Evolutionary conservation across 1,284 basidiomycete species (phyloP).

Genomic region (Cryptococcus maquisensis): DNA sequence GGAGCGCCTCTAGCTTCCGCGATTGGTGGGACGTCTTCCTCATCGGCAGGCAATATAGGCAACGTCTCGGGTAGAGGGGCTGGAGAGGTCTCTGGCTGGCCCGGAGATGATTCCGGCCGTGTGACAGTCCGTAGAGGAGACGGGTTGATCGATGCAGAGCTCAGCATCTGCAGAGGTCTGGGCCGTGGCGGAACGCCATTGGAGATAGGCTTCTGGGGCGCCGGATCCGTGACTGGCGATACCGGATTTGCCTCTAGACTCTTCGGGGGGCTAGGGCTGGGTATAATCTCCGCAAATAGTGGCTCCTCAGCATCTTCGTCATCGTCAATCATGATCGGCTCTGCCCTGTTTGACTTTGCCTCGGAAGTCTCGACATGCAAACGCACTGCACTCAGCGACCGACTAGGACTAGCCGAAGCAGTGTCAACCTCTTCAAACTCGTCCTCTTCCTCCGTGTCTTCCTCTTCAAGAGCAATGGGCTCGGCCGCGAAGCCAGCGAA

Average conservation of each 20-base stretch:
- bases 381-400: no score
- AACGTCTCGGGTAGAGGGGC: background rate
- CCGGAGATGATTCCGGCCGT: conserved; percentile 13
- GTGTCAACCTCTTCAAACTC: conserved; percentile 14
- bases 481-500: background rate
- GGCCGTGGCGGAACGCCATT: background rate
- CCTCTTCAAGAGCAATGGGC: background rate
- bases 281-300: background rate
- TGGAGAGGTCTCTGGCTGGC: conserved; percentile 4
- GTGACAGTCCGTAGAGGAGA: conserved; percentile 11
- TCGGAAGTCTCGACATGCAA: no score
- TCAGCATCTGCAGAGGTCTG: conserved; percentile 1
- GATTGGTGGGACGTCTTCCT: background rate
- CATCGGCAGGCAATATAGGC: no score
- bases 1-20: no score
- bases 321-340: conserved; percentile 13
- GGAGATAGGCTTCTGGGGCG: background rate
- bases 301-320: conserved; percentile 13
- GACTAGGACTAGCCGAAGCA: background rate
- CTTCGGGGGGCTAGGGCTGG: background rate
- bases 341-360: background rate
- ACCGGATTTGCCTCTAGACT: background rate
- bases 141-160: conserved; percentile 9
- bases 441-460: conserved; percentile 11
- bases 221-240: background rate